phyloP scores from a whole-genome alignment of 768 basidiomycete genomes.

The Tricholoma sp. region DNA sequence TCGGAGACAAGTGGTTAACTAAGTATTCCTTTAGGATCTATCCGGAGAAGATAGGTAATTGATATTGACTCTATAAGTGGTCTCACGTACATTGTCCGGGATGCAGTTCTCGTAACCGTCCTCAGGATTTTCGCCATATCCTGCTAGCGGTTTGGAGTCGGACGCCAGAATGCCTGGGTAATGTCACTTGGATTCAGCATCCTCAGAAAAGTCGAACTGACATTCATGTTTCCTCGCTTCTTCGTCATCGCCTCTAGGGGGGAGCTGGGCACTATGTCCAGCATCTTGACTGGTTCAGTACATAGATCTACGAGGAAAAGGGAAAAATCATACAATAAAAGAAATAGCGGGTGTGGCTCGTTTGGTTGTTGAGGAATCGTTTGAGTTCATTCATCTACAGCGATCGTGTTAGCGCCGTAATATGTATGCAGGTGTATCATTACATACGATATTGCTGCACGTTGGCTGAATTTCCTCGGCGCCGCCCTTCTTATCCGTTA shows the following conservation, averaged over 20 bases:
- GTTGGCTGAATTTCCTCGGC: background rate
- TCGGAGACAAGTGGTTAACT: background rate
- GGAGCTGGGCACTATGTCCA: background rate
- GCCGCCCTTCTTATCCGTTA: background rate
- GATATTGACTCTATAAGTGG: background rate
- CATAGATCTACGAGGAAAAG: too few species aligned
- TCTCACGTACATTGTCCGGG: background rate
- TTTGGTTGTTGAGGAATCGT: background rate
- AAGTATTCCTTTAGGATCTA: slow-evolving; percentile 1
- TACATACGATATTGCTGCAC: background rate
- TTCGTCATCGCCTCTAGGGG: background rate
- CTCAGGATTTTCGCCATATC: background rate
- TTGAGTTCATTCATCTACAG: background rate
- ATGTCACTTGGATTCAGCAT: background rate
- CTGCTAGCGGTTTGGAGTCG: background rate
- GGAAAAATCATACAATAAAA: background rate
- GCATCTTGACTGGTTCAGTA: background rate
- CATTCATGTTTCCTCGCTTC: background rate
- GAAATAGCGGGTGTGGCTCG: background rate
- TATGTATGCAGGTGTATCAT: background rate
- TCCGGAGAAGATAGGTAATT: background rate
- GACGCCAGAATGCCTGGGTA: background rate
- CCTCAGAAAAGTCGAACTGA: background rate
- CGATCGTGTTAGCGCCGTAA: background rate
- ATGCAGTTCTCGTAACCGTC: background rate